Evolutionary conservation across 208 protist species (phyloP).

Genomic region (Trypanosoma brucei): DNA sequence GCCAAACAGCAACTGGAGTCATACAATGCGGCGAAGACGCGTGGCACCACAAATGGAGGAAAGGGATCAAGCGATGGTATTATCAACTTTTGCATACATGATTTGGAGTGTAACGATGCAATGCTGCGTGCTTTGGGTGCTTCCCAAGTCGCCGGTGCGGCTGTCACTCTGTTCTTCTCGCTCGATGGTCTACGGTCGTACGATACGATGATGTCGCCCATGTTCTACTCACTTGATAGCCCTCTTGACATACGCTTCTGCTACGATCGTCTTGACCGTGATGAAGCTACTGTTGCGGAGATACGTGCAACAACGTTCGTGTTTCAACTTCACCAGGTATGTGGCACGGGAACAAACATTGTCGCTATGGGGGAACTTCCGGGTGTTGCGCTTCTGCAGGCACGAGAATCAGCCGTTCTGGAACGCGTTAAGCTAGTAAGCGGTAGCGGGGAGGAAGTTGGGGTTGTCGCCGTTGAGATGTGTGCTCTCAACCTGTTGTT

Average conservation of each 20-base stretch:
- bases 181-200: constrained; percentile 68
- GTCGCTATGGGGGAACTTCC: constrained; percentile 78
- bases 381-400: constrained; percentile 43
- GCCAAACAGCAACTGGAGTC: constrained; percentile 83
- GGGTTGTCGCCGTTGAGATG: constrained; percentile 46
- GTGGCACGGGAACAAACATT: constrained; percentile 28
- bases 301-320: constrained; percentile 57
- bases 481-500: constrained; percentile 54
- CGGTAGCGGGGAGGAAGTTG: constrained; percentile 40
- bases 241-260: constrained; percentile 66
- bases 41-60: background rate
- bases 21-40: constrained; percentile 38
- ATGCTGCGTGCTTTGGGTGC: constrained; percentile 33
- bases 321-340: constrained; percentile 66
- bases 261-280: constrained; percentile 52
- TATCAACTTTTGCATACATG: constrained; percentile 58
- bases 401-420: constrained; percentile 39
- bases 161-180: constrained; percentile 56
- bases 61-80: constrained; percentile 19
- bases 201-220: constrained; percentile 76
- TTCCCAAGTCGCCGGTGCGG: constrained; percentile 23
- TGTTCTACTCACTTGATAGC: constrained; percentile 50
- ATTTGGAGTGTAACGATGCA: constrained; percentile 32
- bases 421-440: constrained; percentile 46
- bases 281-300: constrained; percentile 46